Base-by-base conservation (phyloP, 140 eudicot genomes). In the Anethum foeniculum region DNA sequence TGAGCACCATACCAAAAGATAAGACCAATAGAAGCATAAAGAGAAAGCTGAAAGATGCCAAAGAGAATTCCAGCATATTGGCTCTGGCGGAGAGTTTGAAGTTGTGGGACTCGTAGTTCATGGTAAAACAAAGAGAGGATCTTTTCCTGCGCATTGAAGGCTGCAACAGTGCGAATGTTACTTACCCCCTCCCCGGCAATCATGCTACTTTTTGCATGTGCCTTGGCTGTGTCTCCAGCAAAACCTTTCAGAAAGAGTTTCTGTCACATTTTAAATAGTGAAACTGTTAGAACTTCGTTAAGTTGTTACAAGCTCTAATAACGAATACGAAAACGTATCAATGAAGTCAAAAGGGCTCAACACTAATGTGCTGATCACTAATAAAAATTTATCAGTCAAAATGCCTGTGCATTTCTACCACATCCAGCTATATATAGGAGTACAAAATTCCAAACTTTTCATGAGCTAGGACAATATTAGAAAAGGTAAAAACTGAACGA, bases 171-270 rank as follows among this genome's bases (percentile, higher is more conserved):
- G 78, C 97, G 82, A 38, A 95, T 95, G 86, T 95, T 95, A 96
- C 97, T 90, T 18, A 92, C 99, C 39, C 97, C 99, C 82, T 92
- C 99, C 60, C 97, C 99, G 0, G 99, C 99, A 27, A 95, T 95
- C 97, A 92, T 95, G 88, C 97, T 92, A 7, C 97, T 92, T 69
- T 92, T 95, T 3, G 99, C 99, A 79, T 95, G 97, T 15, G 97
- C 98, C 81, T 92, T 92, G 6, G 98, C 98, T 7, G 97, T 92
- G 93, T 94, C 98, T 79, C 98, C 98, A 76, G 96, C 98, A 81
- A 94, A 94, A 5, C 99, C 97, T 84, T 92, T 89, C 58, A 92
- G 93, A 1, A 96, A 89, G 58, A 94, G 96, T 94, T 92, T 97
- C 97, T 94, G 98, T 38, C 76, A 58, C 49, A n/a, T 23, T 41